Percentiles rank a stretch among this genome's conserved stretches.
phyloP scores from a whole-genome alignment of 768 basidiomycete genomes.

The Mycena olivaceomarginata region DNA sequence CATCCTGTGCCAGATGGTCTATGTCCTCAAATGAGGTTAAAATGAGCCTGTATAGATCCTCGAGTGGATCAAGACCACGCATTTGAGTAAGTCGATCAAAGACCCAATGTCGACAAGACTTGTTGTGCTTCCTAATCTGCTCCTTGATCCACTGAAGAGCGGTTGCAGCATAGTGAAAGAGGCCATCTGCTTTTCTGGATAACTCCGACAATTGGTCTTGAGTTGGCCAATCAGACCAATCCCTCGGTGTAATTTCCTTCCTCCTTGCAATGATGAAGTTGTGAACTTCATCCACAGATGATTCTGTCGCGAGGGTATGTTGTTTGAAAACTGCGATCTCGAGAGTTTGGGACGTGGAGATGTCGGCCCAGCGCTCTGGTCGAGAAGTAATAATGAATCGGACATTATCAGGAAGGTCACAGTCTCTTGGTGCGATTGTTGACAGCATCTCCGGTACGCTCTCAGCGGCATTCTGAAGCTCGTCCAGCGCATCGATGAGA shows the following conservation, averaged over 20 bases:
- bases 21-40: neutral
- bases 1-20: neutral
- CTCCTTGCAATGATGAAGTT: too few species aligned
- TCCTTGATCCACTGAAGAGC: too few species aligned
- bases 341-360: too few species aligned
- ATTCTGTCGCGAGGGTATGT: too few species aligned
- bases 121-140: too few species aligned
- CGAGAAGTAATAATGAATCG: too few species aligned
- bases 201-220: neutral
- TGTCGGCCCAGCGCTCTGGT: too few species aligned
- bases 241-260: neutral
- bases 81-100: neutral
- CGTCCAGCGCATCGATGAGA: neutral
- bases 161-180: too few species aligned
- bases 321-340: too few species aligned
- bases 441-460: slow-evolving; percentile 6
- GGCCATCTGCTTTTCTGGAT: neutral
- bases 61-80: neutral
- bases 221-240: neutral
- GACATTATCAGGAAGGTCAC: neutral
- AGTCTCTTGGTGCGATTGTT: neutral
- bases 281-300: too few species aligned
- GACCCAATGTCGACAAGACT: neutral
- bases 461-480: neutral
- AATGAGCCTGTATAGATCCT: neutral